phyloP scores from a whole-genome alignment of 352 stramenopile species.

The Globisporangium polare region DNA sequence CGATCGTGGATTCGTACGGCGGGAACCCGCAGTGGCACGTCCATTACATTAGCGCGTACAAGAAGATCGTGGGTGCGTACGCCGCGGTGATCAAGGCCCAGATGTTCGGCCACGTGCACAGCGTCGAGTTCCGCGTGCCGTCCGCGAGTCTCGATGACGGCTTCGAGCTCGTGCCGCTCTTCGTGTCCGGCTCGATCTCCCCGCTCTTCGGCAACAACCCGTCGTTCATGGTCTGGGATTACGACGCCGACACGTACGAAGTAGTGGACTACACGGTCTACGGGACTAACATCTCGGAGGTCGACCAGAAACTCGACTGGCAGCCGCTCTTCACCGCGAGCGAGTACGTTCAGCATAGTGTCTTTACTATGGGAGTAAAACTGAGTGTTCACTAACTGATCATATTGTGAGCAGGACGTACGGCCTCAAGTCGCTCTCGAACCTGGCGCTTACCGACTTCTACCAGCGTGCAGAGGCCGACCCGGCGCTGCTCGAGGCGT shows the following conservation, averaged over 20 bases:
- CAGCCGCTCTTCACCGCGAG: conserved; percentile 49
- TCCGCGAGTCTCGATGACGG: conserved; percentile 17
- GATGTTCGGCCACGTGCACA: conserved; percentile 92
- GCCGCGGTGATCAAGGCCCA: conserved; percentile 70
- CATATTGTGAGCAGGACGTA: conserved; percentile 31
- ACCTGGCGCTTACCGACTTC: conserved; percentile 35
- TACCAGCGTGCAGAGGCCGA: conserved; percentile 48
- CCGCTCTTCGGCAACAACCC: conserved; percentile 89
- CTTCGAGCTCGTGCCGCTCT: conserved; percentile 59
- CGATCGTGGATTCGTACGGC: conserved; percentile 84
- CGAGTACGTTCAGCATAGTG: conserved; percentile 11
- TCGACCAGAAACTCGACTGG: conserved; percentile 37
- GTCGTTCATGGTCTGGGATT: conserved; percentile 87
- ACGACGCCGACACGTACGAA: conserved; percentile 58
- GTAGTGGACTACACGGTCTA: conserved; percentile 74
- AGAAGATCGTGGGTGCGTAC: conserved; percentile 60
- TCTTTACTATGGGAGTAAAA: neutral
- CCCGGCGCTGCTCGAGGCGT: conserved; percentile 48
- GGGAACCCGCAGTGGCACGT: conserved; percentile 83
- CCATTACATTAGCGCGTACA: conserved; percentile 82
- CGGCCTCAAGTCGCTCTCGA: conserved; percentile 46
- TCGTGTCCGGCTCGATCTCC: conserved; percentile 81
- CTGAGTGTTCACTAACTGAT: neutral
- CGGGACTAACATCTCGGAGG: conserved; percentile 61
- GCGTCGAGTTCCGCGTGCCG: conserved; percentile 85